Evolutionary conservation across 2,329 filamentous ascomycete species (phyloP), one percentile per base, ranked within the genome.

Genomic region (Madurella fahalii): DNA sequence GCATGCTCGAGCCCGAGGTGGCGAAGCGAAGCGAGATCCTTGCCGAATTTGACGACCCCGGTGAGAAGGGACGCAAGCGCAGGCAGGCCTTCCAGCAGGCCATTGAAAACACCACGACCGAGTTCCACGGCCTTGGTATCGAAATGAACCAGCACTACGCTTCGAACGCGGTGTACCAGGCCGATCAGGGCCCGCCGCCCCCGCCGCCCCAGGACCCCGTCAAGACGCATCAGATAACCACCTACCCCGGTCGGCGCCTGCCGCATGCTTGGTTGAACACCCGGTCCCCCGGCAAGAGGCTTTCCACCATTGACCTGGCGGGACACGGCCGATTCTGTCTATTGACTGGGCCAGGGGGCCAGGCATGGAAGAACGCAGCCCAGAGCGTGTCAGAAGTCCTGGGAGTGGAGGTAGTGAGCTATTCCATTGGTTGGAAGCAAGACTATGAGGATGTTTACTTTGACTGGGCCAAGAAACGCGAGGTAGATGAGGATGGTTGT

Each of bases 191-290:
- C 4, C 52, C 41, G 40, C 52, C 55, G 20, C 59, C 60, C 34
- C 54, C 52, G 39, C 58, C 39, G 60, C 70, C 20, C 3, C 61
- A 70, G 15, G 74, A 82, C 56, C 64, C 69, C 0, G 70, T 77
- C 5, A 62, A 75, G 12, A 63, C 75, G 40, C 70, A 79, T 58
- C 66, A 71, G 34, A 70, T 73, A 39, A 76, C 67, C 47, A 85
- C 83, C 2, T 83, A 77, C 60, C 84, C 84, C 0, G 84, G 84
- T 8, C 72, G 72, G 31, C 72, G 83, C 2, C 67, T 86, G 18
- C 84, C 84, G 5, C 84, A 87, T 65, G 82, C 74, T 0, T 86
- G 84, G 84, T 68, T 86, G 15, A 80, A 83, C 67, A 73, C 72
- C 17, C 61, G 70, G 7, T 61, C 72, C 11, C 76, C 81, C 0